These are phyloP conservation scores for Aureobasidium sp. DNA, from an alignment of 2,329 filamentous ascomycete genomes.

Conservation along the genomic window DNA sequence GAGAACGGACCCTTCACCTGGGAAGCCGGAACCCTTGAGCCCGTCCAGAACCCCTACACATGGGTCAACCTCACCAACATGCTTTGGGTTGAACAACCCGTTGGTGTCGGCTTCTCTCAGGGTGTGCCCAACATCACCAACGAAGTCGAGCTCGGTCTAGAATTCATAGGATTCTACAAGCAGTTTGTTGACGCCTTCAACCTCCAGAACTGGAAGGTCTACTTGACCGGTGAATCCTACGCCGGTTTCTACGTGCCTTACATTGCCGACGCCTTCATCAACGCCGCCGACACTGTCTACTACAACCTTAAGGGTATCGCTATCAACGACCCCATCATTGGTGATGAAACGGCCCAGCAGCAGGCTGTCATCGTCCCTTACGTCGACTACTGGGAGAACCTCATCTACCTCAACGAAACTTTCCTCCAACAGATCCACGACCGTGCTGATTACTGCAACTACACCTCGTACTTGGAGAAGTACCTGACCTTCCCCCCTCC, in stretches of 20 bases:
- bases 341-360: slow-evolving; percentile 17
- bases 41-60: slow-evolving; percentile 36
- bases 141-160: slow-evolving; percentile 31
- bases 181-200: slow-evolving; percentile 45
- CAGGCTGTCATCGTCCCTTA: slow-evolving; percentile 12
- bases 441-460: slow-evolving; percentile 39
- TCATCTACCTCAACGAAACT: slow-evolving; percentile 15
- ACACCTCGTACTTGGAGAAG: slow-evolving; percentile 29
- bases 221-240: slow-evolving; percentile 52
- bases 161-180: slow-evolving; percentile 39
- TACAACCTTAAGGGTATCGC: slow-evolving; percentile 26
- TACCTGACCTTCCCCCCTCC: slow-evolving; percentile 36
- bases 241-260: slow-evolving; percentile 47
- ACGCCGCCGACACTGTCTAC: slow-evolving; percentile 34
- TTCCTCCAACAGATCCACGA: slow-evolving; percentile 12
- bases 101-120: slow-evolving; percentile 22
- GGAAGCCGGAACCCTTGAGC: slow-evolving; percentile 32
- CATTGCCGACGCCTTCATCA: slow-evolving; percentile 45
- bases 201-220: slow-evolving; percentile 42
- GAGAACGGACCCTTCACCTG: slow-evolving; percentile 38
- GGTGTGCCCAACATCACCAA: slow-evolving; percentile 24
- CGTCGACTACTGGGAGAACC: slow-evolving; percentile 12
- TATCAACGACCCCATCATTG: slow-evolving; percentile 35
- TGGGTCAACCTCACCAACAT: slow-evolving; percentile 63
- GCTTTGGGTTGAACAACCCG: slow-evolving; percentile 49